Conservation (phyloP, 176 grass and related monocot species). For the Triticum dicoccoides region DNA sequence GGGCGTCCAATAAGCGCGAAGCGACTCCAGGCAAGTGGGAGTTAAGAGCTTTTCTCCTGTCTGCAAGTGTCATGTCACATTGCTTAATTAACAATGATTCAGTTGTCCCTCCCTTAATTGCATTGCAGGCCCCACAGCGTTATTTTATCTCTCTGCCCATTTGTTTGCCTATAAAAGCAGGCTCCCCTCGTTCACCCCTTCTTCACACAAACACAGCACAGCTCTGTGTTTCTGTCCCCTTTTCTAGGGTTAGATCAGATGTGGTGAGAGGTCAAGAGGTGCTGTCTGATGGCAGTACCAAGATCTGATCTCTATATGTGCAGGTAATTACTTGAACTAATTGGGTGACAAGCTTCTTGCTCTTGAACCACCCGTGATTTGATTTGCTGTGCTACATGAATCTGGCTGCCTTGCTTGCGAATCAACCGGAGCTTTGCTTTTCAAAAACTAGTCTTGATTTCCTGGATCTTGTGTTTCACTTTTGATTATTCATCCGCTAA, state of each 20-base stretch:
- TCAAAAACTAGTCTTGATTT: slow-evolving; percentile 12
- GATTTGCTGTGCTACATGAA: background rate
- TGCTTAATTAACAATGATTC: slow-evolving; percentile 16
- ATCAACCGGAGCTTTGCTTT: background rate
- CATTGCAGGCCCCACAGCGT: background rate
- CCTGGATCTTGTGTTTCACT: background rate
- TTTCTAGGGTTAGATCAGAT: slow-evolving; percentile 18
- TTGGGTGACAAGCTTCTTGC: slow-evolving; percentile 2
- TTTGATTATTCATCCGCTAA: background rate
- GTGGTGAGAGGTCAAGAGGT: background rate
- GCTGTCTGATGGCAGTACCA: background rate
- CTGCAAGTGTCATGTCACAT: slow-evolving; percentile 9
- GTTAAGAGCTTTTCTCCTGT: background rate
- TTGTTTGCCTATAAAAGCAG: slow-evolving; percentile 30
- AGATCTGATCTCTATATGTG: slow-evolving; percentile 33
- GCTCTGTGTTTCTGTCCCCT: background rate
- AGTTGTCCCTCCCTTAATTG: background rate
- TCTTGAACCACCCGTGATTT: background rate
- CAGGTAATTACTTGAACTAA: slow-evolving; percentile 24
- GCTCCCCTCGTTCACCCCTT: background rate
- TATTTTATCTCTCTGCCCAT: background rate
- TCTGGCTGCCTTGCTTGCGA: background rate
- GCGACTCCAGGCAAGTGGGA: slow-evolving; percentile 24
- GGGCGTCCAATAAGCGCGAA: background rate
- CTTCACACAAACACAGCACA: slow-evolving; percentile 13